Evolutionary conservation across 2,329 filamentous ascomycete species (phyloP), one percentile per base, ranked within the genome.

Genomic region (Penicillium sp.): DNA sequence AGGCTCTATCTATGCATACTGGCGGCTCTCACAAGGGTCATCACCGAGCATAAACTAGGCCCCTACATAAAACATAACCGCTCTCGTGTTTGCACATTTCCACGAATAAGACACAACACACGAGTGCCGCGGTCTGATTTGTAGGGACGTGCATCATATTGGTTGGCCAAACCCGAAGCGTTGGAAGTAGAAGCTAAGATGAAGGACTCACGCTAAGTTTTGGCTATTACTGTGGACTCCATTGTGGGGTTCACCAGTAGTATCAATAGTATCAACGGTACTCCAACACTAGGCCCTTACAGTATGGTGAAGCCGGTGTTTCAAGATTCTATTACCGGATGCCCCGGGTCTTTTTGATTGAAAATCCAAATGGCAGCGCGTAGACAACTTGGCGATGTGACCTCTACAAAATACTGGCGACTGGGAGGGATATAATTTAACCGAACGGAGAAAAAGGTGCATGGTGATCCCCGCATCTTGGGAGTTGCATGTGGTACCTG

Each of bases 121-220:
- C 9, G 9, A 29, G 29, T 2, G 29, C 29, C 29, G 29, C 4
- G 9, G 13, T 51, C 18, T 40, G 39, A 42, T 25, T n/a, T 37
- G 42, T 48, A 46, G 46, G 46, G 27, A 47, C 8, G 9, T 29
- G 6, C n/a, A n/a, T 21, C 31, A 46, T 6, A 53, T 57, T 57
- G 52, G 46, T 4, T 39, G 44, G 12, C 18, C 25, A 29, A 50
- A 48, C 25, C 41, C 52, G 57, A 52, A 53, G 52, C 46, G 34
- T 37, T 18, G 6, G 32, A 45, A 42, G 40, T 46, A 35, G n/a
- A 46, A 35, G 31, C 40, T 54, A 52, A 56, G 16, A 37, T 55
- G 50, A 53, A 60, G 57, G 53, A 53, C 39, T 39, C 15, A 35
- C 16, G 6, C 16, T 31, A 31, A 31, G 50, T 31, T 44, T 53